phyloP scores from a whole-genome alignment of 73 alveolate genomes.

The Urostyla sp. region DNA sequence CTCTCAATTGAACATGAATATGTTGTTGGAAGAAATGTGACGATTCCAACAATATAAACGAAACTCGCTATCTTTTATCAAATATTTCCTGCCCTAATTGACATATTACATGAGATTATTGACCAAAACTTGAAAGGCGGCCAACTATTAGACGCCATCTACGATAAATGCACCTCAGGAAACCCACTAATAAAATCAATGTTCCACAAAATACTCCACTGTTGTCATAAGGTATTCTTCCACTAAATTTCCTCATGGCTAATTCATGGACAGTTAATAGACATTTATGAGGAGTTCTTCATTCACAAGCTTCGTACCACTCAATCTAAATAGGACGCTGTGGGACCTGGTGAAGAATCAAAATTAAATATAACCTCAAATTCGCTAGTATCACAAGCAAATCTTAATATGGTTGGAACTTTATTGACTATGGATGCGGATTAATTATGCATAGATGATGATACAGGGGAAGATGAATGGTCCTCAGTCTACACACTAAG shows the following conservation, averaged over 20 bases:
- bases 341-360: constrained; percentile 15
- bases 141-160: constrained; percentile 62
- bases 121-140: constrained; percentile 74
- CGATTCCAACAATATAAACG: constrained; percentile 53
- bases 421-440: constrained; percentile 48
- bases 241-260: constrained; percentile 77
- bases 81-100: constrained; percentile 61
- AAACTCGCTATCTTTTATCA: constrained; percentile 56
- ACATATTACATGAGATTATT: constrained; percentile 58
- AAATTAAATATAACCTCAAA: background rate
- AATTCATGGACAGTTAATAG: constrained; percentile 74
- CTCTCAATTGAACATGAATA: constrained; percentile 77
- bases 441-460: constrained; percentile 41
- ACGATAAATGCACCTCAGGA: constrained; percentile 54
- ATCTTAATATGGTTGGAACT: constrained; percentile 29
- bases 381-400: background rate
- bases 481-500: constrained; percentile 64
- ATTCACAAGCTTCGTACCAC: constrained; percentile 60
- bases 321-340: constrained; percentile 2
- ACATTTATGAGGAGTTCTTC: constrained; percentile 73
- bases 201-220: constrained; percentile 62
- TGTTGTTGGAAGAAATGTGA: constrained; percentile 56
- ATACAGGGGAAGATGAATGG: constrained; percentile 68
- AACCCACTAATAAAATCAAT: constrained; percentile 69
- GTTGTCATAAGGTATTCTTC: constrained; percentile 68